A percentile compares a stretch with the other conserved stretches of the same genome.
These are phyloP conservation scores for Gleditsia sinensis DNA, from an alignment of 306 rosid species.

Conservation along the genomic window DNA sequence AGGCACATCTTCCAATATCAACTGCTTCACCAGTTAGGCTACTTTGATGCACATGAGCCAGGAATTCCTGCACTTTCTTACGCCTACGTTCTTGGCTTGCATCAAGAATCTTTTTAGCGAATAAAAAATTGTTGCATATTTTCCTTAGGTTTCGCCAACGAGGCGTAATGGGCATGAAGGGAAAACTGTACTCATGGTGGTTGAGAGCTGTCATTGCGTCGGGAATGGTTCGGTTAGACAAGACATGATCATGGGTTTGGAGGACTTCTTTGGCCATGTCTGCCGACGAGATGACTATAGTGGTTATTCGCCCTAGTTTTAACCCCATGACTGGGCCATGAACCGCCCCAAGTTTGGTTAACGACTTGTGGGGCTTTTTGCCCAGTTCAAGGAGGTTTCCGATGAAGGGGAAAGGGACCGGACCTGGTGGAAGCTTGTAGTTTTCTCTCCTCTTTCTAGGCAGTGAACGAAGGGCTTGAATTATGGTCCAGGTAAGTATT, in stretches of 20 bases:
- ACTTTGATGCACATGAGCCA: not conserved
- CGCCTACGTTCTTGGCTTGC: not conserved
- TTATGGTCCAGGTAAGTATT: not conserved
- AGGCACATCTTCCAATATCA: not conserved
- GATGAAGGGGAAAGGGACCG: slow-evolving; percentile 34
- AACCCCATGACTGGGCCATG: not conserved
- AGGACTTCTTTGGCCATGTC: not conserved
- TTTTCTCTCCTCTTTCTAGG: not conserved
- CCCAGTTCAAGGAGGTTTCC: slow-evolving; percentile 50
- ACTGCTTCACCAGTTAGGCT: not conserved
- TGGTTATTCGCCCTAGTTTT: not conserved
- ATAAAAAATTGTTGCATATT: not conserved
- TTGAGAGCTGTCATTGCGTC: not conserved
- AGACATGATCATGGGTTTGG: not conserved
- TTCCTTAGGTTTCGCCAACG: not conserved
- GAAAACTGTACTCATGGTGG: not conserved
- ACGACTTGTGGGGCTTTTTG: slow-evolving; percentile 36
- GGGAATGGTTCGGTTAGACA: not conserved
- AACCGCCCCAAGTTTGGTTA: slow-evolving; percentile 30
- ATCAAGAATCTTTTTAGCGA: not conserved
- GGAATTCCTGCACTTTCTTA: not conserved
- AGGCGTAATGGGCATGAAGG: not conserved
- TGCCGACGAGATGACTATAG: not conserved
- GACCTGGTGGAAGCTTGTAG: slow-evolving; percentile 47
- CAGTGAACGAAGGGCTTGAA: slow-evolving; percentile 21